These are phyloP conservation scores for Cordyceps tenuipes DNA, from an alignment of 2,329 filamentous ascomycete species.

Conservation along the genomic window DNA sequence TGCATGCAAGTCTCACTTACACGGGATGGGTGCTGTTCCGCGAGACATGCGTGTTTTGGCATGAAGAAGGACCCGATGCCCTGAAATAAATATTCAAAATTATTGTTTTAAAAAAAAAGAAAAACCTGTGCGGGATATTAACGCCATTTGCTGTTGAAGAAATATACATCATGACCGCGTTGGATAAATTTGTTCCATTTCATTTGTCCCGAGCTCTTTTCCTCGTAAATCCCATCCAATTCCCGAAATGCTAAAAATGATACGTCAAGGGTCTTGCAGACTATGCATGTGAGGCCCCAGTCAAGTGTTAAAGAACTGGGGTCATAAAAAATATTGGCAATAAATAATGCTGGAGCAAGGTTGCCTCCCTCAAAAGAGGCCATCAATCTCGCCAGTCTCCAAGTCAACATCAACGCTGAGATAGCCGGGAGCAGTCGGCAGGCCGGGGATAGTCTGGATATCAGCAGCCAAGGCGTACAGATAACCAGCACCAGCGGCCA, in stretches of 20 bases:
- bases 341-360: neutral
- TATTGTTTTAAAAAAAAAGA: neutral
- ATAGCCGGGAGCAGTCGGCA: conserved; percentile 92
- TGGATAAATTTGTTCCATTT: neutral
- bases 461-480: conserved; percentile 86
- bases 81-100: neutral
- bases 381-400: conserved; percentile 78
- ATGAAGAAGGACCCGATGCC: neutral
- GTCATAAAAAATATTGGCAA: neutral
- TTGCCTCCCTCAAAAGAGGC: conserved; percentile 39
- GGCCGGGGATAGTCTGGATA: conserved; percentile 94
- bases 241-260: neutral
- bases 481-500: conserved; percentile 92
- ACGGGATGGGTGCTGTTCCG: neutral
- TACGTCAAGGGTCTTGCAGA: neutral
- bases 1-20: too few species aligned
- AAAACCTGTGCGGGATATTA: conserved; percentile 10
- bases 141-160: conserved; percentile 10
- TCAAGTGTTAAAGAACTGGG: neutral
- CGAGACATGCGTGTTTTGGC: neutral
- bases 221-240: neutral
- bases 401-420: conserved; percentile 81
- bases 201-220: neutral
- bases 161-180: neutral
- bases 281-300: neutral